phyloP scores from a whole-genome alignment of 1,284 basidiomycete species.

The Irpex lacteus region DNA sequence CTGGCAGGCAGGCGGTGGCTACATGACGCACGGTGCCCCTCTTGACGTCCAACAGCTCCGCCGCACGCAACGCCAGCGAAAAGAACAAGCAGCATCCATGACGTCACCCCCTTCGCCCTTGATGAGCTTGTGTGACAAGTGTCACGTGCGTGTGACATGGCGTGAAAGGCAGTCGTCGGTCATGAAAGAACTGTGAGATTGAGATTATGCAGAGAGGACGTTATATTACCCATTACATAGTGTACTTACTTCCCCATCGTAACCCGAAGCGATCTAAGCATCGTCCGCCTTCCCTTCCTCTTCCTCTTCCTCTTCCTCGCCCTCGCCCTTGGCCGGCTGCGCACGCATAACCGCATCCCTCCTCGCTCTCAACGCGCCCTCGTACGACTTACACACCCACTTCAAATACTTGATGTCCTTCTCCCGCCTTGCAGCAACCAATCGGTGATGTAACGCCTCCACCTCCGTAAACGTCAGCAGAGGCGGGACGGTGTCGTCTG shows the following conservation, averaged over 20 bases:
- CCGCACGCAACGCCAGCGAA: neutral
- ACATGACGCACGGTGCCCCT: constrained; percentile 5
- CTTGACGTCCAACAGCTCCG: constrained; percentile 1
- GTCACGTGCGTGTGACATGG: neutral
- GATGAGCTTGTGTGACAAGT: neutral
- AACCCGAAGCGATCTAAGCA: neutral
- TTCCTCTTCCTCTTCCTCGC: too few species aligned
- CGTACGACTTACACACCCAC: constrained; percentile 66
- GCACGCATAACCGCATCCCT: constrained; percentile 37
- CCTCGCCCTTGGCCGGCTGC: neutral
- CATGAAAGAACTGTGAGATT: too few species aligned
- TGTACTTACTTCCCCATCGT: neutral
- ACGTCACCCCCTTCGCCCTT: neutral
- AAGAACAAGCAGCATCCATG: neutral
- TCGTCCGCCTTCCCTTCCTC: neutral
- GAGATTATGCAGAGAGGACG: neutral
- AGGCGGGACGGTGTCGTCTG: constrained; percentile 70
- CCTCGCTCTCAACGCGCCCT: constrained; percentile 57
- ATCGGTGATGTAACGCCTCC: constrained; percentile 62
- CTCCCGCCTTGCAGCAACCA: constrained; percentile 40
- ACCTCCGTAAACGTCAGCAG: constrained; percentile 63
- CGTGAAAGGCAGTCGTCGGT: neutral
- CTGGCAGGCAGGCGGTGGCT: constrained; percentile 1
- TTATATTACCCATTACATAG: neutral
- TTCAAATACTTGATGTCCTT: constrained; percentile 59